phyloP scores from a whole-genome alignment of 2,329 filamentous ascomycete species.

The Cladosporium sp. region DNA sequence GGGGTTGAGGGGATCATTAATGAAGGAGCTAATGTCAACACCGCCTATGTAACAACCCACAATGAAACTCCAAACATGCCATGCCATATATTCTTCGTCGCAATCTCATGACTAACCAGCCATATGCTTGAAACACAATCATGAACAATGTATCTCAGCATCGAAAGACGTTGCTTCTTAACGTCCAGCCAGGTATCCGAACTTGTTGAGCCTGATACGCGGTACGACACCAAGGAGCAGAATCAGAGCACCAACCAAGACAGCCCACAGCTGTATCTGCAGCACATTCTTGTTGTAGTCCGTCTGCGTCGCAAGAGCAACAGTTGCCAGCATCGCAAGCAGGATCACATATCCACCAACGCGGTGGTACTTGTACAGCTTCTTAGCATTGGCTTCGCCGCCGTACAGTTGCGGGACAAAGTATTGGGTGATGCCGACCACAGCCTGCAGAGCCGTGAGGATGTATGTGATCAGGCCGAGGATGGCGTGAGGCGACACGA shows the following conservation, averaged over 20 bases:
- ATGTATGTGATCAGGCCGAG: conserved; percentile 77
- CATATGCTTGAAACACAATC: not conserved
- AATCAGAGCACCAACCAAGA: conserved; percentile 66
- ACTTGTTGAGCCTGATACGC: conserved; percentile 78
- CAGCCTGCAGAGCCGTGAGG: conserved; percentile 69
- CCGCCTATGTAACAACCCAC: not conserved
- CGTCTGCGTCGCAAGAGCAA: conserved; percentile 75
- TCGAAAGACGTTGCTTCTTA: not conserved
- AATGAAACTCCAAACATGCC: not conserved
- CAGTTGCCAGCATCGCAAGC: conserved; percentile 70
- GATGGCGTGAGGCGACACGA: conserved; percentile 78
- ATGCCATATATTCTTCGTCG: not conserved
- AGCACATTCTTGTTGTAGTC: conserved; percentile 69
- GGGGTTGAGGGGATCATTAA: not conserved
- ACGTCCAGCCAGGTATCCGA: conserved; percentile 58
- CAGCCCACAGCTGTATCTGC: conserved; percentile 74
- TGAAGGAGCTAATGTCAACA: not conserved
- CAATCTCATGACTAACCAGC: not conserved
- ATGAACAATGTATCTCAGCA: not conserved
- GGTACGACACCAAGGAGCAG: conserved; percentile 72
- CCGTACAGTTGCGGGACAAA: conserved; percentile 74
- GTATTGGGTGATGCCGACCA: conserved; percentile 82
- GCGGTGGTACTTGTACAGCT: conserved; percentile 88
- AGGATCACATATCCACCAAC: conserved; percentile 73
- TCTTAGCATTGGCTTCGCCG: conserved; percentile 75